phyloP scores from a whole-genome alignment of 768 basidiomycete genomes.

The Tulasnella sp. region DNA sequence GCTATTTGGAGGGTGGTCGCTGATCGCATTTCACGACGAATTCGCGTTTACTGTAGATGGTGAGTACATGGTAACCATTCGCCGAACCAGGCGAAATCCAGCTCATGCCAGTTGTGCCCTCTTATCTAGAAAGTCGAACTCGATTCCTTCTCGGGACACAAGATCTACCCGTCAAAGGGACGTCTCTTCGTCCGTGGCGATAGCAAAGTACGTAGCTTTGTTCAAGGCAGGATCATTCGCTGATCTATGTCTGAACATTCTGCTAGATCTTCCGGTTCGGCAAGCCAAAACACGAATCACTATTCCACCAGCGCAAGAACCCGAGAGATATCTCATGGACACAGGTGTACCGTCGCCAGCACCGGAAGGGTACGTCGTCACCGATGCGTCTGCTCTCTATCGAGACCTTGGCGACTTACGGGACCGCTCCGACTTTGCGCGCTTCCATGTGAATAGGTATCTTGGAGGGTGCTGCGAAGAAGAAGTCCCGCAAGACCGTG shows the following conservation, averaged over 20 bases:
- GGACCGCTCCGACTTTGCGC: no score
- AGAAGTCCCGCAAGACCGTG: constrained; percentile 90
- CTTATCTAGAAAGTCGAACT: constrained; percentile 73
- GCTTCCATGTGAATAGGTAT: no score
- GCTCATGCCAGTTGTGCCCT: neutral
- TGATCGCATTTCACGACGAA: no score
- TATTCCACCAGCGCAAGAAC: constrained; percentile 99
- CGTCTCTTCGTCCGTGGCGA: constrained; percentile 91
- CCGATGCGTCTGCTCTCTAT: neutral
- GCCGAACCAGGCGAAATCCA: neutral
- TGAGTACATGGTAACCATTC: no score
- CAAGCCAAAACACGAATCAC: constrained; percentile 83
- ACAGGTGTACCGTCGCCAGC: constrained; percentile 84
- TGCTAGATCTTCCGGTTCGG: constrained; percentile 92
- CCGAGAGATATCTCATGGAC: constrained; percentile 99
- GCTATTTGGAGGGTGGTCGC: no score
- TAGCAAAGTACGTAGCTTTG: no score
- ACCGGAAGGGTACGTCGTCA: constrained; percentile 74
- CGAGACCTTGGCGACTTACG: neutral
- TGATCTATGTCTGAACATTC: neutral
- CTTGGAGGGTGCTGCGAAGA: constrained; percentile 98
- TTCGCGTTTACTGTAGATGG: no score
- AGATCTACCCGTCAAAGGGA: constrained; percentile 97
- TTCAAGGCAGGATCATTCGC: constrained; percentile 24
- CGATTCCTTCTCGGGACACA: constrained; percentile 94